A percentile compares a stretch with the other conserved stretches of the same genome.
These are phyloP conservation scores for Penicillium sp. DNA, from an alignment of 2,329 filamentous ascomycete genomes.

Conservation along the genomic window DNA sequence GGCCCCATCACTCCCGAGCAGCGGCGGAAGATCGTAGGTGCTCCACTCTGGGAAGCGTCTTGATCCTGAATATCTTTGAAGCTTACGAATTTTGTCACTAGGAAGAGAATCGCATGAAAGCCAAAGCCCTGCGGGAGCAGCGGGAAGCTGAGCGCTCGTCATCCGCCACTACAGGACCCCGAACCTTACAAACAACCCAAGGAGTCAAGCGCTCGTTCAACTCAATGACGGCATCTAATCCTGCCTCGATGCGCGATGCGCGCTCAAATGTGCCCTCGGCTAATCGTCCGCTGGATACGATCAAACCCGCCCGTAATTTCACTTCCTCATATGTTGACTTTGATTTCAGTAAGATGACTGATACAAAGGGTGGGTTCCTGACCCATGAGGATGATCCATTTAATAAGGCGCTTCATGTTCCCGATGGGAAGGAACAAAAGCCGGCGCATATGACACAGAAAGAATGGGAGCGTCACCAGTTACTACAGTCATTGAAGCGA, in stretches of 20 bases:
- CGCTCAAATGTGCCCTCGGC: slow-evolving; percentile 44
- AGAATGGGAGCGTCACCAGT: slow-evolving; percentile 86
- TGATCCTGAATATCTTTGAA: no score
- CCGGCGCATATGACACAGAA: slow-evolving; percentile 85
- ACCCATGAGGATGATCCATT: slow-evolving; percentile 88
- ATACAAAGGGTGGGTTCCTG: slow-evolving; percentile 95
- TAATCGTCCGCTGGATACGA: slow-evolving; percentile 47
- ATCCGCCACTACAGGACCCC: slow-evolving; percentile 30
- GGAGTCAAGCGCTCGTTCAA: slow-evolving; percentile 73
- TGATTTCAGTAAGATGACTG: slow-evolving; percentile 96
- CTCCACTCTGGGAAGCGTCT: background rate
- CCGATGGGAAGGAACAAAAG: slow-evolving; percentile 59
- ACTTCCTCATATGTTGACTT: slow-evolving; percentile 88
- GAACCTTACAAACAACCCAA: slow-evolving; percentile 48
- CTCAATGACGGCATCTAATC: slow-evolving; percentile 57
- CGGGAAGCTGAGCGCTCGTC: slow-evolving; percentile 63
- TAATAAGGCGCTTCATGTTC: slow-evolving; percentile 71
- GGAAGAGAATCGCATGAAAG: slow-evolving; percentile 85
- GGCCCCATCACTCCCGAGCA: slow-evolving; percentile 62
- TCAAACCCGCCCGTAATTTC: slow-evolving; percentile 82
- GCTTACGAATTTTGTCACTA: slow-evolving; percentile 36
- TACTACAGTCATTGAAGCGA: slow-evolving; percentile 70
- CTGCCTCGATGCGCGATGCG: slow-evolving; percentile 69
- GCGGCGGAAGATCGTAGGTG: slow-evolving; percentile 56
- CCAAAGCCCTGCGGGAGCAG: slow-evolving; percentile 80